Percentiles rank a stretch among this genome's conserved stretches.
These are phyloP conservation scores for Pleurotus cornucopiae DNA, from an alignment of 768 basidiomycete species.

Conservation along the genomic window DNA sequence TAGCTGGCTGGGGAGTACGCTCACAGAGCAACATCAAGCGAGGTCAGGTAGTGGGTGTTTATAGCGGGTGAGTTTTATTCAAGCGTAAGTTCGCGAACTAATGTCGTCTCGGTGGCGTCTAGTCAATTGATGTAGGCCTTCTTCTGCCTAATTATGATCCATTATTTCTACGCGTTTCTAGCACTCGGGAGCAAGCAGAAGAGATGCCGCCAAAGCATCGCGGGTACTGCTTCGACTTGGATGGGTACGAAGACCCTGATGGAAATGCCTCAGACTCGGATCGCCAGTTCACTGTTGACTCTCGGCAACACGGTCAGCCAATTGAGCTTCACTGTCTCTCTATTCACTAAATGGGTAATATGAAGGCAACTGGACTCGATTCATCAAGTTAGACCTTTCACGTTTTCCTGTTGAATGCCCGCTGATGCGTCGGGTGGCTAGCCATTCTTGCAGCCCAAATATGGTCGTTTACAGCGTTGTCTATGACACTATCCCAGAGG, in stretches of 20 bases:
- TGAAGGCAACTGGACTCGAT: constrained; percentile 73
- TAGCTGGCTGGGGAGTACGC: constrained; percentile 67
- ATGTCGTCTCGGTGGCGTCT: neutral
- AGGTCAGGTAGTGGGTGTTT: constrained; percentile 65
- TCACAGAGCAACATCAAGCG: constrained; percentile 31
- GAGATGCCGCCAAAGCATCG: constrained; percentile 29
- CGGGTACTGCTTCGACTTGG: constrained; percentile 60
- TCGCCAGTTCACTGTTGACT: constrained; percentile 51
- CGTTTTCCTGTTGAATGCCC: neutral
- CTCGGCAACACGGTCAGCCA: constrained; percentile 41
- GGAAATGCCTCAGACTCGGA: constrained; percentile 25
- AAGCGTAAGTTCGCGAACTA: constrained; percentile 5
- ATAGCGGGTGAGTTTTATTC: constrained; percentile 51
- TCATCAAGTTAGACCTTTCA: constrained; percentile 53
- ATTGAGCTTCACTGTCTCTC: neutral
- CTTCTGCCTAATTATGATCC: constrained; percentile 35
- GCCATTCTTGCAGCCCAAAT: constrained; percentile 68
- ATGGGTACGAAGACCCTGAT: constrained; percentile 43
- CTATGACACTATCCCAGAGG: constrained; percentile 57
- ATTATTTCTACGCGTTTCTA: constrained; percentile 13
- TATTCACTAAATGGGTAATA: constrained; percentile 1
- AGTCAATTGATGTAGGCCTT: constrained; percentile 23
- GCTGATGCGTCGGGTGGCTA: constrained; percentile 18
- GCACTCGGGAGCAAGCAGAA: constrained; percentile 39
- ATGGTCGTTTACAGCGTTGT: constrained; percentile 53